Evolutionary conservation across 345 rosid species (phyloP).

Genomic region (Zanthoxylum bungeanum): DNA sequence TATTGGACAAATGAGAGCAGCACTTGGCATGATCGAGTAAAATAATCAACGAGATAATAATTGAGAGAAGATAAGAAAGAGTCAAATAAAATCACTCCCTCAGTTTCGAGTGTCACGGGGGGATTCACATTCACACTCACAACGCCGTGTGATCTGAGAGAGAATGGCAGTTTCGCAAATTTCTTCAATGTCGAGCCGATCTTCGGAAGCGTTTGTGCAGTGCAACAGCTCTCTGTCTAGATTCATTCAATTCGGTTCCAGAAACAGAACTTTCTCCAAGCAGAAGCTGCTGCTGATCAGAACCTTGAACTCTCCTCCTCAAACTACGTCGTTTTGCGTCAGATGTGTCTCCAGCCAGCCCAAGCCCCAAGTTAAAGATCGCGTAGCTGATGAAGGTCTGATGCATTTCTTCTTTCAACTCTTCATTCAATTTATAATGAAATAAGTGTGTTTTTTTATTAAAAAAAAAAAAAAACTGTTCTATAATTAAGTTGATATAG

Average conservation of each 20-base stretch:
- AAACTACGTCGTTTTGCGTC: constrained; percentile 13
- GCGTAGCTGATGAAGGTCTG: constrained; percentile 36
- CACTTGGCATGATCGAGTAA: too few species aligned
- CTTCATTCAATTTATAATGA: too few species aligned
- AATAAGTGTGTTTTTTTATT: too few species aligned
- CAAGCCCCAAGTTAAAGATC: constrained; percentile 30
- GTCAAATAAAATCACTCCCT: neutral
- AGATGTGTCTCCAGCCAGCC: constrained; percentile 39
- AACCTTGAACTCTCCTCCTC: constrained; percentile 16
- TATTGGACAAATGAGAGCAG: neutral
- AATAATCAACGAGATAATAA: neutral
- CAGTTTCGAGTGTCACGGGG: neutral
- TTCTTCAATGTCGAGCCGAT: constrained; percentile 10
- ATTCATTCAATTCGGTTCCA: constrained; percentile 26
- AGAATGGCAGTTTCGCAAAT: constrained; percentile 19
- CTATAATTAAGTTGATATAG: too few species aligned
- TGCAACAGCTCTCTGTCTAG: constrained; percentile 26
- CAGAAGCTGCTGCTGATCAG: constrained; percentile 18
- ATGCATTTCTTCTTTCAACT: neutral
- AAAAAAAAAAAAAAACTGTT: neutral
- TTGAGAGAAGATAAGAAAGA: neutral
- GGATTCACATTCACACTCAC: neutral
- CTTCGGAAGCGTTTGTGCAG: constrained; percentile 10
- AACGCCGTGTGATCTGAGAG: constrained; percentile 8
- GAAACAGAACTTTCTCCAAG: constrained; percentile 21